A percentile compares a stretch with the other conserved stretches of the same genome.
phyloP scores from a whole-genome alignment of 2,329 filamentous ascomycete genomes.

The Coniochaeta sp. region DNA sequence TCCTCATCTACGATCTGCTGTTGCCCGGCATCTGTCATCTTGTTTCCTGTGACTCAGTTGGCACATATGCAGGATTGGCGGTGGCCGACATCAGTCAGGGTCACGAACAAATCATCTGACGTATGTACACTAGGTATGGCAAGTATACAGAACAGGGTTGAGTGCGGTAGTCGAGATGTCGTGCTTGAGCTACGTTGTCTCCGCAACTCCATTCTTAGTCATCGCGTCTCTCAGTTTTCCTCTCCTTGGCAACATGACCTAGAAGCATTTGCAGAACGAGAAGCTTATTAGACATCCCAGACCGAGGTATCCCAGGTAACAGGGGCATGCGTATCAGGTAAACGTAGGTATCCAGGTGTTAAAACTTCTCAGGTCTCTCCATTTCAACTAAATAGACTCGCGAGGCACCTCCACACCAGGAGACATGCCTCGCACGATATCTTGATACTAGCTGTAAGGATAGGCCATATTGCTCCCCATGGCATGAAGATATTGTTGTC shows the following conservation, averaged over 20 bases:
- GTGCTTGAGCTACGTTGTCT: neutral
- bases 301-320: neutral
- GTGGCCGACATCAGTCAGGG: neutral
- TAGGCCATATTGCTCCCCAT: constrained; percentile 3
- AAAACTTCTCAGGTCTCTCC: neutral
- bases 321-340: neutral
- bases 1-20: constrained; percentile 22
- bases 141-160: neutral
- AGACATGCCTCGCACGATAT: constrained; percentile 11
- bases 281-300: too few relatives aligned
- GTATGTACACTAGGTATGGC: too few relatives aligned
- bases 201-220: neutral
- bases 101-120: neutral
- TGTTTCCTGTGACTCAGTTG: neutral
- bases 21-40: neutral
- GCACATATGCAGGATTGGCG: neutral
- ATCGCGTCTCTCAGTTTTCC: neutral
- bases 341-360: neutral
- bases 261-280: neutral
- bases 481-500: constrained; percentile 3
- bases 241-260: neutral
- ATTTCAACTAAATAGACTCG: neutral
- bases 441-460: constrained; percentile 8
- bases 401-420: neutral
- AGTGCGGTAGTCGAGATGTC: neutral